Conservation (phyloP, 768 basidiomycete genomes). For the Panaeolus cyanescens region DNA sequence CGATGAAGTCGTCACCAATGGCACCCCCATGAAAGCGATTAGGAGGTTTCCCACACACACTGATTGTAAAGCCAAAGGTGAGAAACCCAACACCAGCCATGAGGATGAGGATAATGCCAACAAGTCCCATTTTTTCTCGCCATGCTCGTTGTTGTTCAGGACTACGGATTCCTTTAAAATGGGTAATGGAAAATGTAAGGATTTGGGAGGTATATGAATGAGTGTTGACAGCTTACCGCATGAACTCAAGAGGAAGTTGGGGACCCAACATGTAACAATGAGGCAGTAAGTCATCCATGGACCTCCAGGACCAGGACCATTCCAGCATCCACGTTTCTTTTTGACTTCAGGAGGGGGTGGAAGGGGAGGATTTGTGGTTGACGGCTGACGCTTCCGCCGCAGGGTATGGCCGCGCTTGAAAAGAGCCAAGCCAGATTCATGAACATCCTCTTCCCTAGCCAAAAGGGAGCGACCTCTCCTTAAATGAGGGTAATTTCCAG, state of each 20-base stretch:
- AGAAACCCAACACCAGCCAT: conserved; percentile 97
- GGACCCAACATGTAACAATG: conserved; percentile 82
- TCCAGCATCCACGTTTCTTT: conserved; percentile 57
- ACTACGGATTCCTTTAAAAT: conserved; percentile 70
- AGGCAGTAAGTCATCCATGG: conserved; percentile 96
- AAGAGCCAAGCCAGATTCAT: conserved; percentile 89
- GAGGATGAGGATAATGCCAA: conserved; percentile 74
- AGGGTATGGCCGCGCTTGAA: conserved; percentile 87
- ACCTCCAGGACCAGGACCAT: conserved; percentile 87
- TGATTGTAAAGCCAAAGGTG: conserved; percentile 96
- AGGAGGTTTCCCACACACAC: conserved; percentile 88
- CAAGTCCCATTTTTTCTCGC: conserved; percentile 97
- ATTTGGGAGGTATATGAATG: neutral
- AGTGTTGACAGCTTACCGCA: conserved; percentile 68
- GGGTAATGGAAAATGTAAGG: conserved; percentile 8
- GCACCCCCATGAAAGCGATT: conserved; percentile 81
- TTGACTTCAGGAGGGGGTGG: conserved; percentile 34
- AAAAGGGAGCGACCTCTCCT: conserved; percentile 90
- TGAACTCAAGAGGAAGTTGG: conserved; percentile 68
- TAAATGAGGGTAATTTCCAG: conserved; percentile 80
- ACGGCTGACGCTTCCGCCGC: conserved; percentile 63
- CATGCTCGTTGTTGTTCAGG: conserved; percentile 96
- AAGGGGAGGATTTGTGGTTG: conserved; percentile 40
- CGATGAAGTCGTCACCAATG: conserved; percentile 69
- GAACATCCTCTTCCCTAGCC: conserved; percentile 86